Evolutionary conservation across 306 rosid species (phyloP).

Genomic region (Dalbergia cochinchinensis): DNA sequence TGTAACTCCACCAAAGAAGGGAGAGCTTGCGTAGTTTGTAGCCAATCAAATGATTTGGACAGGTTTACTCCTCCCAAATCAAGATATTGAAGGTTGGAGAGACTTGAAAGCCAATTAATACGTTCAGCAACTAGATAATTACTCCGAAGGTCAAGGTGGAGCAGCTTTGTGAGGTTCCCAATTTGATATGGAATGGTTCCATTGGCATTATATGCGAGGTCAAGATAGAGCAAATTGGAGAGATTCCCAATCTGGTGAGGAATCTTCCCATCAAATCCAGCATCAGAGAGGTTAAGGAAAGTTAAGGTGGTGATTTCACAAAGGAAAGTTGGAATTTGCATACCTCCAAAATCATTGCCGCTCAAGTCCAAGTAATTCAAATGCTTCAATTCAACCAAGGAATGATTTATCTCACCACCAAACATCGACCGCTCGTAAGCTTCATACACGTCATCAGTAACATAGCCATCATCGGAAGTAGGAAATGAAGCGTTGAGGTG

Average conservation of each 20-base stretch:
- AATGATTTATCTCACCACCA: not conserved
- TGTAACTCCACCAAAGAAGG: slow-evolving; percentile 21
- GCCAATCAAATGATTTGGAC: slow-evolving; percentile 40
- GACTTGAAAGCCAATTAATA: slow-evolving; percentile 9
- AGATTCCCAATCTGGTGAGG: slow-evolving; percentile 15
- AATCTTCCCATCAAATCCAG: slow-evolving; percentile 9
- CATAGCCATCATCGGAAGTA: not conserved
- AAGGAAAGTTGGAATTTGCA: slow-evolving; percentile 24
- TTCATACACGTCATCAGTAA: not conserved
- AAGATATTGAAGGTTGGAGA: slow-evolving; percentile 37
- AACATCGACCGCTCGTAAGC: not conserved
- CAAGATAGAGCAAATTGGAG: slow-evolving; percentile 12
- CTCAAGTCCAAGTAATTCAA: slow-evolving; percentile 37
- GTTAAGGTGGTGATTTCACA: slow-evolving; percentile 28
- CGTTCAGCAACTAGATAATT: not conserved
- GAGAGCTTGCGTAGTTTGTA: slow-evolving; percentile 1
- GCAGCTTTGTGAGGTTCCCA: slow-evolving; percentile 22
- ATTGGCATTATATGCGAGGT: not conserved
- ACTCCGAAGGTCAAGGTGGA: not conserved
- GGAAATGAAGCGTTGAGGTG: not conserved
- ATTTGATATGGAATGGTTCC: slow-evolving; percentile 31
- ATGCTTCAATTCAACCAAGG: slow-evolving; percentile 39
- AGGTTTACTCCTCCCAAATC: not conserved
- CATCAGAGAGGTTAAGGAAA: not conserved
- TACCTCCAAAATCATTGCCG: not conserved